Evolutionary conservation across 179 eudicot species (phyloP).

Genomic region (Corrigiola litoralis): DNA sequence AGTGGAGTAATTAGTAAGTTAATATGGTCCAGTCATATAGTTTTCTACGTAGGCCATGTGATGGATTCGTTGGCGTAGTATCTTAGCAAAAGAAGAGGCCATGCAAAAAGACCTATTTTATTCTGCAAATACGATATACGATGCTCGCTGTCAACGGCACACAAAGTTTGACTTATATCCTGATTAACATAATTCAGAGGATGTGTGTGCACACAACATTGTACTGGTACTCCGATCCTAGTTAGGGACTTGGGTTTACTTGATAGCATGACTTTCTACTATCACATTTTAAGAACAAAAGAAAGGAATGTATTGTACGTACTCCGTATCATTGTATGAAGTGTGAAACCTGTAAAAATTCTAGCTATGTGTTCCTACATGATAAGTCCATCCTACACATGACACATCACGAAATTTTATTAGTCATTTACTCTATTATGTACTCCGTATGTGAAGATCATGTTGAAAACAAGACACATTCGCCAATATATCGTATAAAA

Average conservation of each 20-base stretch:
- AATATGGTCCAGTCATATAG: neutral
- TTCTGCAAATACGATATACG: neutral
- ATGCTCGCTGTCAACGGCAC: conserved; percentile 11
- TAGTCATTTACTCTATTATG: too few relatives aligned
- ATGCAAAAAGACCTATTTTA: neutral
- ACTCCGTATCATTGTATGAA: neutral
- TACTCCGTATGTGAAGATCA: too few relatives aligned
- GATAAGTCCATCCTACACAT: neutral
- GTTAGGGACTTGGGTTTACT: too few relatives aligned
- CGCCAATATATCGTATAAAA: too few relatives aligned
- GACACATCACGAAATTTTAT: neutral
- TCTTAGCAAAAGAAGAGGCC: conserved; percentile 1
- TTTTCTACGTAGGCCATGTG: conserved; percentile 15
- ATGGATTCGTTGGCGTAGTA: neutral
- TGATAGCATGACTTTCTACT: too few relatives aligned
- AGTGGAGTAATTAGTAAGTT: neutral
- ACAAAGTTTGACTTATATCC: neutral
- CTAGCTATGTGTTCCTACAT: neutral
- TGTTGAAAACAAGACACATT: too few relatives aligned
- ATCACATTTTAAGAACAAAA: too few relatives aligned
- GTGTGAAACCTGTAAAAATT: neutral
- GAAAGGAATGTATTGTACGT: too few relatives aligned
- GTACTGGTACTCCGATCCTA: too few relatives aligned
- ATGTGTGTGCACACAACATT: too few relatives aligned
- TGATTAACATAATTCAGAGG: too few relatives aligned